These are phyloP conservation scores for Spiraea crenata DNA, from an alignment of 331 rosid species.

Conservation along the genomic window DNA sequence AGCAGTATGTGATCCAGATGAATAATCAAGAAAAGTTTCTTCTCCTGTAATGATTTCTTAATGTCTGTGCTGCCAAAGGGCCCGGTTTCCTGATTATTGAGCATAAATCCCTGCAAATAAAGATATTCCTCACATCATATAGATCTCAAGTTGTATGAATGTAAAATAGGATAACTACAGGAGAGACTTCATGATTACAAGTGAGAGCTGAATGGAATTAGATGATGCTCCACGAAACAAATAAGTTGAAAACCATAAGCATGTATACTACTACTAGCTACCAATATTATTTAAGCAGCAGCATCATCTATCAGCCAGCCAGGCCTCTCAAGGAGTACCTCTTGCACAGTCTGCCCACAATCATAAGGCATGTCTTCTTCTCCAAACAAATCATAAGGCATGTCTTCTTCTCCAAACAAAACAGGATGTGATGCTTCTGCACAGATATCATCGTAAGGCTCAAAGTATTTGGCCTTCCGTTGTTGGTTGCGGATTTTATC, in stretches of 20 bases:
- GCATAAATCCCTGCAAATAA: constrained; percentile 60
- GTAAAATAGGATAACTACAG: not conserved
- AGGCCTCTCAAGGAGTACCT: constrained; percentile 43
- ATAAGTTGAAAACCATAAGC: not conserved
- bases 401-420: constrained; percentile 30
- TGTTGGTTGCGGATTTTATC: too few species aligned
- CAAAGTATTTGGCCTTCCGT: too few species aligned
- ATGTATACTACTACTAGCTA: not conserved
- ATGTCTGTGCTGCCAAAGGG: constrained; percentile 63
- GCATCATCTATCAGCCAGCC: not conserved
- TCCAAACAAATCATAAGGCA: constrained; percentile 88
- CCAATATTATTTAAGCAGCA: not conserved
- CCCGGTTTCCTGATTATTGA: constrained; percentile 59
- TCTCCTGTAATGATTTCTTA: constrained; percentile 44
- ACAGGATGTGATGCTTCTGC: constrained; percentile 48
- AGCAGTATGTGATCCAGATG: constrained; percentile 78
- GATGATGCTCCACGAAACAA: not conserved
- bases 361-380: constrained; percentile 58
- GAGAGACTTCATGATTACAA: not conserved
- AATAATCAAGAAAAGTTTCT: constrained; percentile 68
- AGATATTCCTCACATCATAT: too few species aligned
- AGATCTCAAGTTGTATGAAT: not conserved
- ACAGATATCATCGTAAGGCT: too few species aligned
- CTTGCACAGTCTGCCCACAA: constrained; percentile 71
- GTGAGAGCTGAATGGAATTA: not conserved